Evolutionary conservation across 2,329 filamentous ascomycete genomes (phyloP).

Genomic region (Hirsutella thompsonii): DNA sequence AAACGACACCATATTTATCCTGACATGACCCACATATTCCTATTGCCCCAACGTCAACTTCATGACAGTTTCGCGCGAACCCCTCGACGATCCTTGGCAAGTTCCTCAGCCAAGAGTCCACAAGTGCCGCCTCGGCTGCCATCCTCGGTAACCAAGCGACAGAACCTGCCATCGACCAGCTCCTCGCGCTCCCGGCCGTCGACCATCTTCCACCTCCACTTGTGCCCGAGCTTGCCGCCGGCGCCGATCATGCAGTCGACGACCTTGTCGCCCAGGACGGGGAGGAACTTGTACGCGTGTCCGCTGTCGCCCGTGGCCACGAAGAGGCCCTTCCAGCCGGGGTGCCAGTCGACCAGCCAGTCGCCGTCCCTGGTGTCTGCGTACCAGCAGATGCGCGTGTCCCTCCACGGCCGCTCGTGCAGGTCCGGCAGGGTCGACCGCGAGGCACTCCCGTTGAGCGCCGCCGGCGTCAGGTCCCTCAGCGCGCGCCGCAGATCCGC

Average conservation of each 20-base stretch:
- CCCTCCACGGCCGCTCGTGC: conserved; percentile 44
- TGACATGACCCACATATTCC: too few species aligned
- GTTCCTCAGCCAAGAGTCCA: conserved; percentile 30
- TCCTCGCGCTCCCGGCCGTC: conserved; percentile 19
- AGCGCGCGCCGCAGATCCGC: conserved; percentile 48
- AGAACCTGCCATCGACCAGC: conserved; percentile 22
- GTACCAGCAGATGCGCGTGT: conserved; percentile 62
- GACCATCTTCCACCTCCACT: conserved; percentile 50
- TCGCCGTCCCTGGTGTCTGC: conserved; percentile 59
- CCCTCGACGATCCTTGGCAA: conserved; percentile 9
- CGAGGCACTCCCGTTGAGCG: too few species aligned
- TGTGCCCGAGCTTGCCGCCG: conserved; percentile 37
- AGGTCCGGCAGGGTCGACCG: too few species aligned
- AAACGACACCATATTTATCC: too few species aligned
- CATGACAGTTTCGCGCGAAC: not conserved
- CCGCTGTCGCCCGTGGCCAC: conserved; percentile 51
- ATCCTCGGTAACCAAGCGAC: conserved; percentile 34
- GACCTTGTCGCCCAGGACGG: conserved; percentile 50
- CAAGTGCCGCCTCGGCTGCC: conserved; percentile 36
- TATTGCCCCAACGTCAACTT: too few species aligned
- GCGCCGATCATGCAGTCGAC: conserved; percentile 38
- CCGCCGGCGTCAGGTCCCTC: conserved; percentile 45
- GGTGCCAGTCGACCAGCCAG: conserved; percentile 60
- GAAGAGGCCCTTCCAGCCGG: conserved; percentile 44
- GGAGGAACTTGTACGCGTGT: conserved; percentile 58